These are phyloP conservation scores for Hygrophorus russula DNA, from an alignment of 768 basidiomycete species.

Conservation along the genomic window DNA sequence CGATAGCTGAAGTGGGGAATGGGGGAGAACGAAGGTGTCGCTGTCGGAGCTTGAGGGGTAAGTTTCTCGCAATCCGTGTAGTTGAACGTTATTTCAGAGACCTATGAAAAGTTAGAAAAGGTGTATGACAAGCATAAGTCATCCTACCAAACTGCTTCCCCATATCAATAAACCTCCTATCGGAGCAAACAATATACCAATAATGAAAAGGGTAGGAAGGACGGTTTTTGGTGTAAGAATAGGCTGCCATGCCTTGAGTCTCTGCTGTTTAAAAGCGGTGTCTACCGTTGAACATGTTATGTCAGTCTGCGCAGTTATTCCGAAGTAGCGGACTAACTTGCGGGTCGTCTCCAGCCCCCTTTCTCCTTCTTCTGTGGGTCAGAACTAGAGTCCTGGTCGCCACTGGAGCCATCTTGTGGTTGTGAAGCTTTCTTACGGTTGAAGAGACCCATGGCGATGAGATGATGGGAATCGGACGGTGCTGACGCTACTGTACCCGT, in stretches of 20 bases:
- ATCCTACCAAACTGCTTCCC: constrained; percentile 32
- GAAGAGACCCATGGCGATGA: constrained; percentile 40
- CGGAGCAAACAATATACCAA: constrained; percentile 90
- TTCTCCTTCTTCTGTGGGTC: constrained; percentile 65
- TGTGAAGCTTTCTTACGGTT: constrained; percentile 37
- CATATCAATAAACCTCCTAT: constrained; percentile 93
- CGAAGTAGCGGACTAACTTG: constrained; percentile 35
- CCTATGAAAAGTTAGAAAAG: constrained; percentile 29
- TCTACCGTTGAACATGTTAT: constrained; percentile 37
- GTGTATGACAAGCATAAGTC: not conserved
- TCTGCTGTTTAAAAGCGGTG: constrained; percentile 98
- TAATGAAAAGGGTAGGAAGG: constrained; percentile 89
- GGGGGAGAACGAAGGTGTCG: constrained; percentile 26
- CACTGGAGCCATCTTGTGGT: constrained; percentile 21
- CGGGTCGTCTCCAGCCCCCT: constrained; percentile 75
- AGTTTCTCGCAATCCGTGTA: constrained; percentile 85
- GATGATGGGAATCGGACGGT: no score
- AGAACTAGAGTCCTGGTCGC: constrained; percentile 24
- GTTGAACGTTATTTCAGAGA: constrained; percentile 90
- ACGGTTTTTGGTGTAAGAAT: constrained; percentile 98
- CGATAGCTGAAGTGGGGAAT: constrained; percentile 63
- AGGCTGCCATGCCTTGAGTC: constrained; percentile 99
- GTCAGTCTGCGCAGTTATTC: constrained; percentile 6
- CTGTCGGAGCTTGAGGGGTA: constrained; percentile 28
- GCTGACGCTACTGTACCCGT: no score